Evolutionary conservation across 78 protist species (phyloP).

Genomic region (Speleostelium caveatum): DNA sequence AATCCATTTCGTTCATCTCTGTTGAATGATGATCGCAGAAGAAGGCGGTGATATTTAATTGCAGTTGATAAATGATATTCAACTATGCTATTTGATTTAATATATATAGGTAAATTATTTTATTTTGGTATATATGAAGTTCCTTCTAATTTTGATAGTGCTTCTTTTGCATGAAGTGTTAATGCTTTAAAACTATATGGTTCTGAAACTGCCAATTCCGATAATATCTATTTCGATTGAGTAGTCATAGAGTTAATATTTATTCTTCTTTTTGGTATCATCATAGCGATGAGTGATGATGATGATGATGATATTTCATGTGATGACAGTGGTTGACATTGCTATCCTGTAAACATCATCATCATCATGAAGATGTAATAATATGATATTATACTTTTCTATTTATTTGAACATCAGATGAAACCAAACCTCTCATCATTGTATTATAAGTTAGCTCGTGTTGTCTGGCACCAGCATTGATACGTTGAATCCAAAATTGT

Average conservation of each 20-base stretch:
- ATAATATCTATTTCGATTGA: constrained; percentile 38
- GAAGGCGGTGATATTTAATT: no score
- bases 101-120: not conserved
- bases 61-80: no score
- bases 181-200: constrained; percentile 82
- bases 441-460: constrained; percentile 50
- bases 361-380: constrained; percentile 62
- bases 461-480: constrained; percentile 76
- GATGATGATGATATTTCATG: not conserved
- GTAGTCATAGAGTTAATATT: not conserved
- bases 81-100: no score
- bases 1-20: no score
- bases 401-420: constrained; percentile 56
- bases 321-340: constrained; percentile 58
- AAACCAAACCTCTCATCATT: constrained; percentile 51
- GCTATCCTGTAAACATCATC: constrained; percentile 62
- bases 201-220: constrained; percentile 75
- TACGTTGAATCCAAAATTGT: constrained; percentile 59
- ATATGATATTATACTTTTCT: constrained; percentile 40
- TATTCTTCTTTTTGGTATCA: not conserved
- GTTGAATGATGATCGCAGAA: no score
- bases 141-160: constrained; percentile 21
- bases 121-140: constrained; percentile 19
- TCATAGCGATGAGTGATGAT: no score
- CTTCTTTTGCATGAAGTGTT: constrained; percentile 25